Percentiles rank a stretch among this genome's conserved stretches.
phyloP scores from a whole-genome alignment of 2,329 filamentous ascomycete species.

The Herpotrichia juniperi region DNA sequence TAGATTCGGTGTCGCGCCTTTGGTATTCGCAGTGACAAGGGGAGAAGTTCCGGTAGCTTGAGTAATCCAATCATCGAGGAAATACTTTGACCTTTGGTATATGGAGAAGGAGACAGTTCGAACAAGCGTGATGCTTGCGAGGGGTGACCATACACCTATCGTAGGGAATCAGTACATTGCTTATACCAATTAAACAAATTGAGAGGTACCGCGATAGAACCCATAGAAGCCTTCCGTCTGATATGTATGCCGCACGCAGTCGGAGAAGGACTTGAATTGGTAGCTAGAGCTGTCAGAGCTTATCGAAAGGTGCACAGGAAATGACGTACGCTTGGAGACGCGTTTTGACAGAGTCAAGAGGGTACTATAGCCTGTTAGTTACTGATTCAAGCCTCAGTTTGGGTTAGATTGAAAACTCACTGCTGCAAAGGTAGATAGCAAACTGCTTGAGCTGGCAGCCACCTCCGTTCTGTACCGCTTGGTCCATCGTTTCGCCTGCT shows the following conservation, averaged over 20 bases:
- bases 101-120: slow-evolving; percentile 80
- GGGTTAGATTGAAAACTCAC: slow-evolving; percentile 42
- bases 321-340: slow-evolving; percentile 74
- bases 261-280: slow-evolving; percentile 74
- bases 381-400: background rate
- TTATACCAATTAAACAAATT: slow-evolving; percentile 9
- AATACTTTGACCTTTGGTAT: slow-evolving; percentile 78
- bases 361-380: slow-evolving; percentile 61
- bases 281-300: slow-evolving; percentile 52
- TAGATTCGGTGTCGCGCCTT: slow-evolving; percentile 72
- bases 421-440: slow-evolving; percentile 78
- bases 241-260: slow-evolving; percentile 79
- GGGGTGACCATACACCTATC: slow-evolving; percentile 76
- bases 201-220: slow-evolving; percentile 59
- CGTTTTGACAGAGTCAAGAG: slow-evolving; percentile 87
- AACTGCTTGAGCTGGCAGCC: slow-evolving; percentile 76
- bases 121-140: slow-evolving; percentile 78
- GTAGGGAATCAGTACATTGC: slow-evolving; percentile 15
- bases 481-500: slow-evolving; percentile 62
- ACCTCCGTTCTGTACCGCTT: slow-evolving; percentile 83
- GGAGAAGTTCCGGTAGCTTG: slow-evolving; percentile 71
- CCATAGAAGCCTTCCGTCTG: slow-evolving; percentile 56
- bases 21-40: slow-evolving; percentile 72
- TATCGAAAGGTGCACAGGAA: slow-evolving; percentile 21
- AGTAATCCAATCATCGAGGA: slow-evolving; percentile 73